A percentile compares a stretch with the other conserved stretches of the same genome.
phyloP scores from a whole-genome alignment of 345 rosid species.

The Syzygium aromaticum region DNA sequence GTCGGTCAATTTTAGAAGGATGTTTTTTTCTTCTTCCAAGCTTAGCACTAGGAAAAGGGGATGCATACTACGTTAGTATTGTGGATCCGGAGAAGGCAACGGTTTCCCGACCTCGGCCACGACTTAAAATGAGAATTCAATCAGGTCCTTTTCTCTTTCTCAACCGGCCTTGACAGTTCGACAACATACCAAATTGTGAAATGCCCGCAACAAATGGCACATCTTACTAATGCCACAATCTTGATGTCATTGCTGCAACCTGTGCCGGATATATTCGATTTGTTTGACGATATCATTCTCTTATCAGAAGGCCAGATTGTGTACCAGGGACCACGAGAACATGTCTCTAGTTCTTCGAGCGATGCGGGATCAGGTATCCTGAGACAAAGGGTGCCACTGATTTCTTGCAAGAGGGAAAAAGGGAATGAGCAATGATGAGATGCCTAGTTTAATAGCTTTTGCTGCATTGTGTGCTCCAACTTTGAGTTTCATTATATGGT shows the following conservation, averaged over 20 bases:
- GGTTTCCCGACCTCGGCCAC: neutral
- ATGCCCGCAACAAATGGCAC: slow-evolving; percentile 74
- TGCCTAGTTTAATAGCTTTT: neutral
- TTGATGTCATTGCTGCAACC: slow-evolving; percentile 79
- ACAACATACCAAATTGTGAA: slow-evolving; percentile 78
- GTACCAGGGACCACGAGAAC: slow-evolving; percentile 77
- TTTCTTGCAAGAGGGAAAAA: slow-evolving; percentile 72
- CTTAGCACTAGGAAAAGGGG: neutral
- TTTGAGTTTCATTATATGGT: neutral
- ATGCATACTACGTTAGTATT: neutral
- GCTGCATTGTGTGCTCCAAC: neutral
- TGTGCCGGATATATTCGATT: slow-evolving; percentile 80
- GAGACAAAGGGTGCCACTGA: slow-evolving; percentile 85
- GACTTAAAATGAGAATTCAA: neutral
- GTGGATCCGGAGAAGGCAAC: neutral
- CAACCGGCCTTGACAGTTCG: slow-evolving; percentile 82
- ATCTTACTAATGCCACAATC: slow-evolving; percentile 55
- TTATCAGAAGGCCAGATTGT: slow-evolving; percentile 77
- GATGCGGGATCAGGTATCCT: slow-evolving; percentile 63
- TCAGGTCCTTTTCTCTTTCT: neutral
- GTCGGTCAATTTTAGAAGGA: neutral
- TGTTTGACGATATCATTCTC: slow-evolving; percentile 71
- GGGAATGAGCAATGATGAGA: neutral
- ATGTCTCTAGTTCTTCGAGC: slow-evolving; percentile 51
- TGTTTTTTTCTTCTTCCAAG: neutral